Percentiles rank a stretch among this genome's conserved stretches.
Conservation (phyloP, 192 early-diverging fungal genomes). For the Rhizophagus prolifer region DNA sequence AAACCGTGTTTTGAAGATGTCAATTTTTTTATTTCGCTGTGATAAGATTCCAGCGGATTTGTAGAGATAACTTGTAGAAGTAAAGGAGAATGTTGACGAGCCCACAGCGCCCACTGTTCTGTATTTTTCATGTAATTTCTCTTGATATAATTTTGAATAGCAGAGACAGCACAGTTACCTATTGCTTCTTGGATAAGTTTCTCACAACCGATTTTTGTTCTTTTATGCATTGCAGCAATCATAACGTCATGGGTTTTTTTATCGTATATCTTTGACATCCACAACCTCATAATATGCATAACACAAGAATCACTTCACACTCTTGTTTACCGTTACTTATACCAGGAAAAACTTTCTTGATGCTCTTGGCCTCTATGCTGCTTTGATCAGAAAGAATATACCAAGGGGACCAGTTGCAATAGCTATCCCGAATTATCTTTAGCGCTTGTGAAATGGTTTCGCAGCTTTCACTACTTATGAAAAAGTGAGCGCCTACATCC, state of each 20-base stretch:
- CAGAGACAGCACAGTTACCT: neutral
- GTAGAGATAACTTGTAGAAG: constrained; percentile 21
- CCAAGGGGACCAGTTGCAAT: neutral
- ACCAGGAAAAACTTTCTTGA: constrained; percentile 14
- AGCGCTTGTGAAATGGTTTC: too few relatives aligned
- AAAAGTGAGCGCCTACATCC: too few relatives aligned
- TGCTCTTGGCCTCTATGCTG: neutral
- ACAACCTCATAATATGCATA: constrained; percentile 26
- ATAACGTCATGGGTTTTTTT: neutral
- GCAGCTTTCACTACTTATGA: too few relatives aligned
- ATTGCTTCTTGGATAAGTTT: constrained; percentile 3
- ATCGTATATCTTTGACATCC: constrained; percentile 5
- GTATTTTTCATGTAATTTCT: constrained; percentile 20
- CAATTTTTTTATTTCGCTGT: constrained; percentile 3
- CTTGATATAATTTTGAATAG: neutral
- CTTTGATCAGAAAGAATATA: constrained; percentile 9
- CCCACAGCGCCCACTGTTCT: constrained; percentile 12
- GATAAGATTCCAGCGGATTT: constrained; percentile 20
- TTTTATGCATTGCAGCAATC: neutral
- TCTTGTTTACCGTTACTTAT: neutral
- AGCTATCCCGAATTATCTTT: too few relatives aligned
- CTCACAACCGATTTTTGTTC: neutral
- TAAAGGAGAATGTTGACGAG: constrained; percentile 21
- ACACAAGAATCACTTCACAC: neutral
- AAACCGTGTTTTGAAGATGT: neutral